Conservation (phyloP, 2,329 filamentous ascomycete species). For the Grosmannia clavigera region DNA sequence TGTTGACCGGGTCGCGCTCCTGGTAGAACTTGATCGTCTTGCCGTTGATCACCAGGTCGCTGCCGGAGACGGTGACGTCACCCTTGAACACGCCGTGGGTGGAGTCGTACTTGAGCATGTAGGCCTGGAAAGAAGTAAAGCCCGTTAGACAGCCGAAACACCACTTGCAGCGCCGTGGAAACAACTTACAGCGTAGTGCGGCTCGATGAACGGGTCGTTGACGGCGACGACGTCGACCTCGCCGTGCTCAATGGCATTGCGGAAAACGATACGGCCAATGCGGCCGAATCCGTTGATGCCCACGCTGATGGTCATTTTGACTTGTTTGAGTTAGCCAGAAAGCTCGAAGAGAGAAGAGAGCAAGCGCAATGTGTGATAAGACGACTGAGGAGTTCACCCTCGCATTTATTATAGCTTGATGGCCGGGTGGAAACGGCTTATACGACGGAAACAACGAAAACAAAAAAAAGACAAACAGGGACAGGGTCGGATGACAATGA, state of each 20-base stretch:
- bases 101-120: constrained; percentile 99
- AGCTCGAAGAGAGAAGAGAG: not conserved
- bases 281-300: constrained; percentile 99
- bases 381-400: too few species aligned
- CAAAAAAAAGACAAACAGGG: not conserved
- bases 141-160: too few species aligned
- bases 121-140: constrained; percentile 46
- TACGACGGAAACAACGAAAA: not conserved
- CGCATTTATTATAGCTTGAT: too few species aligned
- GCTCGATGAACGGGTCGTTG: constrained; percentile 99
- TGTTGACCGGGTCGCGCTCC: constrained; percentile 78
- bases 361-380: not conserved
- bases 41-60: constrained; percentile 78
- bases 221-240: constrained; percentile 90
- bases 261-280: constrained; percentile 98
- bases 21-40: constrained; percentile 92
- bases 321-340: constrained; percentile 3
- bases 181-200: constrained; percentile 82
- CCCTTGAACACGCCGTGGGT: constrained; percentile 97
- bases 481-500: not conserved
- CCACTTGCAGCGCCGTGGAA: too few species aligned
- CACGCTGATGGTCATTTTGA: constrained; percentile 56
- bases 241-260: constrained; percentile 84
- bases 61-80: constrained; percentile 58
- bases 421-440: not conserved